Evolutionary conservation across 495 filamentous ascomycete genomes (phyloP).

Genomic region (Terfezia boudieri): DNA sequence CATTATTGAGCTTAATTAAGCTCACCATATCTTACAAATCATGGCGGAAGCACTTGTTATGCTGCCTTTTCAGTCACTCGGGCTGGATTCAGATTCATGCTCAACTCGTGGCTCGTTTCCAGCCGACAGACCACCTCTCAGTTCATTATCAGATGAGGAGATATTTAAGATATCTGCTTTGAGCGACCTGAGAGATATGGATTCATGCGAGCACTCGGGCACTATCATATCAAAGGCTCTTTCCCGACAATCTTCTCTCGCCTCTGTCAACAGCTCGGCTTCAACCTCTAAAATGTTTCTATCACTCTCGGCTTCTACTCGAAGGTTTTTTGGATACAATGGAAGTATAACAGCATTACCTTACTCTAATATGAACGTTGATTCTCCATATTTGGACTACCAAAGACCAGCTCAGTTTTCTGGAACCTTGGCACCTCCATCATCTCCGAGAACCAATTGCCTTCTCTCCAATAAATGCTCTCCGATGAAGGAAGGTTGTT

Average conservation of each 20-base stretch:
- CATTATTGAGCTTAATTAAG: too few species aligned
- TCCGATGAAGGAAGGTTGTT: too few species aligned
- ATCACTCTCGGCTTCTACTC: background rate
- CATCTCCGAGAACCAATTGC: too few species aligned
- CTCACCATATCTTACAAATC: background rate
- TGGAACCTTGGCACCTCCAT: too few species aligned
- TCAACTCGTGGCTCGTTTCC: background rate
- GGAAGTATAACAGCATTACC: too few species aligned
- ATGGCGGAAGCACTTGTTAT: background rate
- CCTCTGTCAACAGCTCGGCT: background rate
- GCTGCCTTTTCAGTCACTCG: background rate
- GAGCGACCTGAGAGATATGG: background rate
- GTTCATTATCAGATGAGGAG: background rate
- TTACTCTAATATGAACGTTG: too few species aligned
- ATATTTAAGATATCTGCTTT: background rate
- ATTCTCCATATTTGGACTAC: too few species aligned
- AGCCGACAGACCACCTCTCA: background rate
- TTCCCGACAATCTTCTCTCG: background rate
- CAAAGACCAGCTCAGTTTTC: too few species aligned
- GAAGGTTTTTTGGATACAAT: background rate
- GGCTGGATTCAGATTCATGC: background rate
- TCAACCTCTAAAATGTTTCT: background rate
- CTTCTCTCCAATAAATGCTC: too few species aligned
- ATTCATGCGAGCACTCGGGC: background rate
- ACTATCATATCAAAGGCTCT: background rate